These are phyloP conservation scores for Backusella australiensis DNA, from an alignment of 192 early-diverging fungal species.

Conservation along the genomic window DNA sequence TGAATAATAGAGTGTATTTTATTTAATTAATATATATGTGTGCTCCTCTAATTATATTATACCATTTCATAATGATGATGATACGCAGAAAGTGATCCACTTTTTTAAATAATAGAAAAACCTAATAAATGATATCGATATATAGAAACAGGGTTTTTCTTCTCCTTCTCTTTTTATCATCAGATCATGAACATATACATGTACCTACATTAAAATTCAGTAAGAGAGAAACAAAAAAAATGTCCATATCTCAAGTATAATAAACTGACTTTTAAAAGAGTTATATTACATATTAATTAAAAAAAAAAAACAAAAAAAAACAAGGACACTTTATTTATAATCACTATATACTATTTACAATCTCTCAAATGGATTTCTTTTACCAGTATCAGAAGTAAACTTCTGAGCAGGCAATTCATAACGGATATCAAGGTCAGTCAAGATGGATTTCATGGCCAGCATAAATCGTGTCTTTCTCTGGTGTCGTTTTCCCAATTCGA, in stretches of 20 bases:
- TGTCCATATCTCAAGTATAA: neutral
- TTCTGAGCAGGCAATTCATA: slow-evolving; percentile 42
- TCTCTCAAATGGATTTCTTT: slow-evolving; percentile 6
- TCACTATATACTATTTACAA: neutral
- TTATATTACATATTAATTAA: neutral
- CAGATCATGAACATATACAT: neutral
- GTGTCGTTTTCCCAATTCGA: slow-evolving; percentile 65
- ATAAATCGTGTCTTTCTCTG: slow-evolving; percentile 63
- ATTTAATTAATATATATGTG: neutral
- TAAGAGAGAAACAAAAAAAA: neutral
- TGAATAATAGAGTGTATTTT: neutral
- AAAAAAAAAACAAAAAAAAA: neutral
- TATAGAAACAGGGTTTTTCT: neutral
- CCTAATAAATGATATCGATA: neutral
- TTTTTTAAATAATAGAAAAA: neutral
- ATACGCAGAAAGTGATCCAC: neutral
- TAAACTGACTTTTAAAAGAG: neutral
- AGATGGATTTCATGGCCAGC: slow-evolving; percentile 58
- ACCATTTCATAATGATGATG: neutral
- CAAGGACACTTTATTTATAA: neutral
- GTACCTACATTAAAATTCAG: no score
- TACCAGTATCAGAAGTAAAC: neutral
- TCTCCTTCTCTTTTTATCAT: neutral
- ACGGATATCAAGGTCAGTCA: slow-evolving; percentile 57
- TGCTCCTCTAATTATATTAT: neutral